A percentile compares a stretch with the other conserved stretches of the same genome.
Evolutionary conservation across 129 eudicot genomes (phyloP).

Genomic region (Glebionis coronaria): DNA sequence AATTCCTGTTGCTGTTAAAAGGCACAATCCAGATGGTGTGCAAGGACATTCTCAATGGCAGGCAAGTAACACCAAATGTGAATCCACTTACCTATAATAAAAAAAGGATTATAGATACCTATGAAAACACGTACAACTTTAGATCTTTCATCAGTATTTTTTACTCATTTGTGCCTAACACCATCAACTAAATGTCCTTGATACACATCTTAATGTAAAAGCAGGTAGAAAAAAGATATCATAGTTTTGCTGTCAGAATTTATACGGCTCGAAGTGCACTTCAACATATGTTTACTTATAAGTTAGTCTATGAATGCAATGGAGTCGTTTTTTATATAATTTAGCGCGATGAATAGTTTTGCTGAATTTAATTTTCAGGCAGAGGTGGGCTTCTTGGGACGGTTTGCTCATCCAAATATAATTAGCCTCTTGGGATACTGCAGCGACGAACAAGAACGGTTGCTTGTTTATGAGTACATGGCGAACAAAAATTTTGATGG

Average conservation of each 20-base stretch:
- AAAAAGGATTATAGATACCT: no score
- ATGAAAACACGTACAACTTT: not conserved
- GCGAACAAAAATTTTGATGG: constrained; percentile 3
- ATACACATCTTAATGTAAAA: no score
- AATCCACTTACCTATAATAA: no score
- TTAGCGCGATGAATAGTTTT: not conserved
- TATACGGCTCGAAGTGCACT: no score
- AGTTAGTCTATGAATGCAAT: no score
- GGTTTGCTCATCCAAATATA: constrained; percentile 22
- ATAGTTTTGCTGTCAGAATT: no score
- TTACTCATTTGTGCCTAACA: no score
- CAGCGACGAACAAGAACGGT: not conserved
- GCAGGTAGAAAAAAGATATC: no score
- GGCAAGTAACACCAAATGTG: not conserved
- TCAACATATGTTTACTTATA: no score
- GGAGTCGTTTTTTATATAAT: no score
- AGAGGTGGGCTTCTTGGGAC: constrained; percentile 16
- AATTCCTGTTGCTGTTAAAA: constrained; percentile 20
- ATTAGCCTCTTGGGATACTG: constrained; percentile 22
- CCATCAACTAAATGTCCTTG: no score
- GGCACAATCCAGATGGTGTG: not conserved
- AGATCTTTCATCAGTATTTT: not conserved
- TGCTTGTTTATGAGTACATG: constrained; percentile 27
- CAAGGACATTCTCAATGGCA: not conserved
- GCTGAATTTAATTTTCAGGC: constrained; percentile 5